Percentiles rank a stretch among this genome's conserved stretches.
Evolutionary conservation across 2,329 filamentous ascomycete genomes (phyloP).

Genomic region (Verticillium zaregamsianum): DNA sequence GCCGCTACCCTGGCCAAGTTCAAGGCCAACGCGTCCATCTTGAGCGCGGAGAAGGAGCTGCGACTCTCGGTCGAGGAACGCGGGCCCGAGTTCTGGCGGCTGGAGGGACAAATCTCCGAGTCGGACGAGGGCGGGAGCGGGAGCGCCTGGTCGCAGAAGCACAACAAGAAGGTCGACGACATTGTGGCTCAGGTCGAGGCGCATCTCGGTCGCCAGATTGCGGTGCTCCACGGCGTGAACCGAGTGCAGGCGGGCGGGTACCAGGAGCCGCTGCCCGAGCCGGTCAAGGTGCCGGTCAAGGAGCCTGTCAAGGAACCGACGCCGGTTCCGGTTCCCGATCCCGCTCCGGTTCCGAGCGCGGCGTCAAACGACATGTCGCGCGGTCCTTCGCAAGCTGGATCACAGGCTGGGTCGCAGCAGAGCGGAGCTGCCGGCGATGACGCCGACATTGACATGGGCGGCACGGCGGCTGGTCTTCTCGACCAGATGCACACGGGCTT

Average conservation of each 20-base stretch:
- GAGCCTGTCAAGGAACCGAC: conserved; percentile 17
- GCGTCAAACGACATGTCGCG: conserved; percentile 38
- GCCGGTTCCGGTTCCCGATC: conserved; percentile 14
- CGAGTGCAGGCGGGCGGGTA: conserved; percentile 76
- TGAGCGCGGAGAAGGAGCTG: conserved; percentile 71
- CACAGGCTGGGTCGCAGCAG: conserved; percentile 52
- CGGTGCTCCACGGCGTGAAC: conserved; percentile 58
- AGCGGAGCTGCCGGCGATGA: conserved; percentile 55
- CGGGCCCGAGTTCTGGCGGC: conserved; percentile 57
- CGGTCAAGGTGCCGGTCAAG: conserved; percentile 21
- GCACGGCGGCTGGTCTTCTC: conserved; percentile 59
- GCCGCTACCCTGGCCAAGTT: conserved; percentile 70
- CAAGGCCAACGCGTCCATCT: conserved; percentile 65
- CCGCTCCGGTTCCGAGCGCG: conserved; percentile 3
- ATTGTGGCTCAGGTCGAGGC: conserved; percentile 73
- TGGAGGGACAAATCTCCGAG: conserved; percentile 50
- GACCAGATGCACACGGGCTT: conserved; percentile 65
- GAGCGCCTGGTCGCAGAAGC: conserved; percentile 32
- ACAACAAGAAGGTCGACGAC: conserved; percentile 60
- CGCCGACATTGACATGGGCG: conserved; percentile 61
- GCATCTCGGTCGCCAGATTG: conserved; percentile 62
- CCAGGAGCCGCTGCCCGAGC: conserved; percentile 55
- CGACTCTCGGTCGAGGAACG: conserved; percentile 59
- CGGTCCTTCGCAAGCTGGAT: conserved; percentile 47
- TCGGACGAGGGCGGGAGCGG: conserved; percentile 46